A percentile compares a stretch with the other conserved stretches of the same genome.
Evolutionary conservation across 2,329 filamentous ascomycete species (phyloP).

Genomic region (Cordyceps fumosorosea): DNA sequence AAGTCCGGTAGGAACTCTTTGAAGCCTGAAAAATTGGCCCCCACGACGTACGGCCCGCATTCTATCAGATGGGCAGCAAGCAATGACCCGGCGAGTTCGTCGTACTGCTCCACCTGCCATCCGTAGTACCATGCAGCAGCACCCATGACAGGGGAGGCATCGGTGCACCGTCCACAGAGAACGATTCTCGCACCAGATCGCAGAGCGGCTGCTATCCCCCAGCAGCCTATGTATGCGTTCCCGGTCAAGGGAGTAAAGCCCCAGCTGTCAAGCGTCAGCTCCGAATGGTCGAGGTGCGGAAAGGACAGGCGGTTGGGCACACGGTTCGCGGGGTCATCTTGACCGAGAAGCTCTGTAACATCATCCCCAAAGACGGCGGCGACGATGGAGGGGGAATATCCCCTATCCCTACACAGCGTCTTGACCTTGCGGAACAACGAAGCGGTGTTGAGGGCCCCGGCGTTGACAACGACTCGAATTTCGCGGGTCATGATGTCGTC

Average conservation of each 20-base stretch:
- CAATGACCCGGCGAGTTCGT: conserved; percentile 42
- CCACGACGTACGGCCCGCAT: conserved; percentile 44
- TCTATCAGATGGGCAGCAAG: conserved; percentile 46
- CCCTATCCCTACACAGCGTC: neutral
- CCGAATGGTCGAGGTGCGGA: neutral
- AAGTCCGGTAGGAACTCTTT: conserved; percentile 17
- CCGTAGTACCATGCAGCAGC: neutral
- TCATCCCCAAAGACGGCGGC: neutral
- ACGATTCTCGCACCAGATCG: neutral
- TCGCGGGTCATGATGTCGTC: neutral
- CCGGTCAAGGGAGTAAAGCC: neutral
- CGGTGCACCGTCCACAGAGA: neutral
- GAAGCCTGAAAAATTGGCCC: conserved; percentile 44
- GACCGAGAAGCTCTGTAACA: neutral
- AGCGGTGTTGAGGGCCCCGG: neutral
- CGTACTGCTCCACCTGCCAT: conserved; percentile 24
- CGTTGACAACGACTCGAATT: neutral
- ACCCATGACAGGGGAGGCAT: neutral
- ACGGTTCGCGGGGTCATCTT: no score
- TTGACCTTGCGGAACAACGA: neutral
- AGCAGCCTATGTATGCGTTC: neutral
- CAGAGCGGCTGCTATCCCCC: neutral
- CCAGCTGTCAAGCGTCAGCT: neutral
- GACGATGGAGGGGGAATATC: neutral
- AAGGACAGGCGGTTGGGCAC: neutral